phyloP scores from a whole-genome alignment of 2,329 filamentous ascomycete genomes.

The Amphichorda felina region DNA sequence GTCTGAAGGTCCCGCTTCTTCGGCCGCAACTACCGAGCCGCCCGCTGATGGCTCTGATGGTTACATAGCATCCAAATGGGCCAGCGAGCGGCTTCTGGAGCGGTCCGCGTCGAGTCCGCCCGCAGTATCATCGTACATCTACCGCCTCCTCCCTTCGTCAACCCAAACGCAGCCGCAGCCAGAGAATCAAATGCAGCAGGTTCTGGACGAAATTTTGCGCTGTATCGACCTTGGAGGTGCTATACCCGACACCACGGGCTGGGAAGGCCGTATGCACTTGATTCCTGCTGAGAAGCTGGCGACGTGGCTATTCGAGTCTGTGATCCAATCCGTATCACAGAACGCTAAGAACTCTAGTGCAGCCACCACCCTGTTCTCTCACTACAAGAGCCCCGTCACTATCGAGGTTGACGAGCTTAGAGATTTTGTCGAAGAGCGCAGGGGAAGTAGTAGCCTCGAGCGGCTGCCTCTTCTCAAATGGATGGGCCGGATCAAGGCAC shows the following conservation, averaged over 20 bases:
- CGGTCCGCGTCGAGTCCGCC: background rate
- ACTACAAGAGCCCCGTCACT: background rate
- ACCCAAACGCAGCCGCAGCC: background rate
- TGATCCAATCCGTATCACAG: background rate
- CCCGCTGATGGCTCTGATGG: constrained; percentile 14
- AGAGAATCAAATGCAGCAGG: too few species aligned
- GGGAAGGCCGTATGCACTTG: background rate
- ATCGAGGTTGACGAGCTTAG: background rate
- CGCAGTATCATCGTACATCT: background rate
- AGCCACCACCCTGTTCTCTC: background rate
- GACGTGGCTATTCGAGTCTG: background rate
- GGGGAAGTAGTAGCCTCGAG: background rate
- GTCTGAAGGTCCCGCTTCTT: constrained; percentile 1
- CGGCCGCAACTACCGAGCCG: constrained; percentile 5
- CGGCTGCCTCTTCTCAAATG: background rate
- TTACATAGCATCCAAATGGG: constrained; percentile 22
- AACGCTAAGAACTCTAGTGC: background rate
- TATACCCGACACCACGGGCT: background rate
- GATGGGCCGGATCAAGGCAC: background rate
- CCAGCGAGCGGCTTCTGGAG: constrained; percentile 18
- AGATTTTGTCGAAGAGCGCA: background rate
- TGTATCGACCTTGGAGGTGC: background rate
- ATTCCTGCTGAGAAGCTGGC: background rate
- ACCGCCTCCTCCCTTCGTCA: background rate
- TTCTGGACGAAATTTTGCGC: background rate